A percentile compares a stretch with the other conserved stretches of the same genome.
These are phyloP conservation scores for Strigomonas oncopelti DNA, from an alignment of 208 protist species.

Conservation along the genomic window DNA sequence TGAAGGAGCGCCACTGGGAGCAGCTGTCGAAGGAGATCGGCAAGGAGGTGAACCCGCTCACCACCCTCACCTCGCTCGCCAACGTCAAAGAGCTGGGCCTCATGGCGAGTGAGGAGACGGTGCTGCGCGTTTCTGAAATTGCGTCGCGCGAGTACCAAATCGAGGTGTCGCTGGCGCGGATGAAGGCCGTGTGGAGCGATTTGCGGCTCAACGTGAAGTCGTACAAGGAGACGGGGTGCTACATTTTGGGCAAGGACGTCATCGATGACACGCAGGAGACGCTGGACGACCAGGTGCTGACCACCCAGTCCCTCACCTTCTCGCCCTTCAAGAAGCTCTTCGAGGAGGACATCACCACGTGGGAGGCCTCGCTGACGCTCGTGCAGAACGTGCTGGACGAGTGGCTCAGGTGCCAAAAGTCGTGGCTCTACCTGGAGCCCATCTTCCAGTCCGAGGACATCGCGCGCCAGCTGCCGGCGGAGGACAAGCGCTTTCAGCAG, in stretches of 20 bases:
- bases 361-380: constrained; percentile 88
- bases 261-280: constrained; percentile 93
- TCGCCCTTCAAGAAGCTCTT: constrained; percentile 97
- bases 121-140: constrained; percentile 90
- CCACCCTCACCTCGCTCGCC: constrained; percentile 86
- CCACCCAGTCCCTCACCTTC: constrained; percentile 94
- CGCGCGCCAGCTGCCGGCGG: constrained; percentile 88
- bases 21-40: constrained; percentile 91
- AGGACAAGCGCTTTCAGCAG: constrained; percentile 91
- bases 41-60: constrained; percentile 80
- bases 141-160: constrained; percentile 96
- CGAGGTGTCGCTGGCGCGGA: constrained; percentile 91
- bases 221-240: constrained; percentile 93
- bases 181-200: constrained; percentile 91
- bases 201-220: constrained; percentile 81
- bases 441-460: constrained; percentile 98
- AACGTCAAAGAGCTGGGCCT: constrained; percentile 78
- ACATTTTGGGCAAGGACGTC: constrained; percentile 83
- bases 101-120: constrained; percentile 73
- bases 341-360: constrained; percentile 88
- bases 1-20: constrained; percentile 96
- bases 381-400: constrained; percentile 92
- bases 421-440: constrained; percentile 96
- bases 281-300: constrained; percentile 95
- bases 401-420: constrained; percentile 92